A percentile compares a stretch with the other conserved stretches of the same genome.
These are phyloP conservation scores for Sarcodon aspratus DNA, from an alignment of 768 basidiomycete genomes.

Conservation along the genomic window DNA sequence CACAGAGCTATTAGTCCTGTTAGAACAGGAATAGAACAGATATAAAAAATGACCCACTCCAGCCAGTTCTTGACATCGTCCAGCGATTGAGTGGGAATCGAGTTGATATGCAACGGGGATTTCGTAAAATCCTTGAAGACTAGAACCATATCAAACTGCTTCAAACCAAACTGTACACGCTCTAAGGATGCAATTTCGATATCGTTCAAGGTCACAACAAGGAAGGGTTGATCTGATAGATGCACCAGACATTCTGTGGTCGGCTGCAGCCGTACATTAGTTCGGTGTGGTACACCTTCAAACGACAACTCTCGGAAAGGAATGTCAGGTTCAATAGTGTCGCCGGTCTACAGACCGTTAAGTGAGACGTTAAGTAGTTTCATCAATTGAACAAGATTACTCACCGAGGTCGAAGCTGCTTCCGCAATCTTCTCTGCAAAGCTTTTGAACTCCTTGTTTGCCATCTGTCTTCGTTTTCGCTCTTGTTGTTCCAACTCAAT, in stretches of 20 bases:
- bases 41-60: conserved; percentile 50
- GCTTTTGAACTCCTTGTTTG: conserved; percentile 90
- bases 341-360: conserved; percentile 43
- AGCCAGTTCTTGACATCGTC: conserved; percentile 99
- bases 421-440: conserved; percentile 92
- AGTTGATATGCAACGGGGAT: conserved; percentile 89
- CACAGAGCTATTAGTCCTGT: conserved; percentile 55
- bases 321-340: conserved; percentile 85
- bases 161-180: conserved; percentile 90
- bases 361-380: not conserved
- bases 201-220: conserved; percentile 87
- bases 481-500: conserved; percentile 99
- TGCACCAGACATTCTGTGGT: conserved; percentile 96
- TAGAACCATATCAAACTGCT: conserved; percentile 96
- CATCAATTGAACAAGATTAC: conserved; percentile 13
- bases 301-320: conserved; percentile 97
- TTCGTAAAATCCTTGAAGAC: conserved; percentile 96
- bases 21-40: not conserved
- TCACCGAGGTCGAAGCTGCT: conserved; percentile 64
- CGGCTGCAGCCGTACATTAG: conserved; percentile 88
- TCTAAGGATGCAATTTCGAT: conserved; percentile 97
- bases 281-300: conserved; percentile 92
- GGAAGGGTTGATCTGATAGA: conserved; percentile 90
- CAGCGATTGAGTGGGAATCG: conserved; percentile 79
- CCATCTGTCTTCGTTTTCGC: conserved; percentile 72